A percentile compares a stretch with the other conserved stretches of the same genome.
Conservation (phyloP, 352 stramenopile genomes). For the Phytophthora citrophthora region DNA sequence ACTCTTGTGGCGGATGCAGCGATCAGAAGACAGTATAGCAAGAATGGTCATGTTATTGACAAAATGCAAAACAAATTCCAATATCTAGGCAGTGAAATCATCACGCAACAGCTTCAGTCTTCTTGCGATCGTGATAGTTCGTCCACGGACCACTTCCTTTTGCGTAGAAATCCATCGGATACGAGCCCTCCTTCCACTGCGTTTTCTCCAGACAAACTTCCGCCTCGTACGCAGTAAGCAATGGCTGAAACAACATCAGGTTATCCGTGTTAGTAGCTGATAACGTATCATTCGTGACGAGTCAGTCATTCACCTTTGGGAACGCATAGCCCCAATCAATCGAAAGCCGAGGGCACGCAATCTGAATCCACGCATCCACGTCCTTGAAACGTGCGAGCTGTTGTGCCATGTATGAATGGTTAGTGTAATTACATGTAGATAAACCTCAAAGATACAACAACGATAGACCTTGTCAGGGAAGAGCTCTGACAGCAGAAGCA, state of each 20-base stretch:
- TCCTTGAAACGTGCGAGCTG: constrained; percentile 87
- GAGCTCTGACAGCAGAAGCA: constrained; percentile 98
- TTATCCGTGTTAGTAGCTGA: not conserved
- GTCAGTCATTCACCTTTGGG: constrained; percentile 60
- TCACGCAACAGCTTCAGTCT: constrained; percentile 23
- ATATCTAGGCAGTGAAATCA: constrained; percentile 3
- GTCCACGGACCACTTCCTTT: constrained; percentile 96
- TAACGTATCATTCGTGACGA: not conserved
- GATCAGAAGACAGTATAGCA: constrained; percentile 25
- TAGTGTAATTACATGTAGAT: not conserved
- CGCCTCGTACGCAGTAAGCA: constrained; percentile 98
- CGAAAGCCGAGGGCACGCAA: constrained; percentile 97
- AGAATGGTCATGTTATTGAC: constrained; percentile 29
- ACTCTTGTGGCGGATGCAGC: constrained; percentile 11
- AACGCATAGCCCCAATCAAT: constrained; percentile 99
- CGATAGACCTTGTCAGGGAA: constrained; percentile 89
- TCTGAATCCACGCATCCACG: constrained; percentile 98
- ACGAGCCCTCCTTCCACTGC: constrained; percentile 87
- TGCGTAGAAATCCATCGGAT: constrained; percentile 99
- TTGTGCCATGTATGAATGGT: constrained; percentile 2
- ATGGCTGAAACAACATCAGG: constrained; percentile 54
- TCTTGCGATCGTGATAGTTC: constrained; percentile 93
- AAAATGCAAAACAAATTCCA: constrained; percentile 27
- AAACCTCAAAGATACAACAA: not conserved
- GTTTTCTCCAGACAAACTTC: constrained; percentile 94